These are phyloP conservation scores for Scutellospora calospora DNA, from an alignment of 371 early-diverging fungal species.

Conservation along the genomic window DNA sequence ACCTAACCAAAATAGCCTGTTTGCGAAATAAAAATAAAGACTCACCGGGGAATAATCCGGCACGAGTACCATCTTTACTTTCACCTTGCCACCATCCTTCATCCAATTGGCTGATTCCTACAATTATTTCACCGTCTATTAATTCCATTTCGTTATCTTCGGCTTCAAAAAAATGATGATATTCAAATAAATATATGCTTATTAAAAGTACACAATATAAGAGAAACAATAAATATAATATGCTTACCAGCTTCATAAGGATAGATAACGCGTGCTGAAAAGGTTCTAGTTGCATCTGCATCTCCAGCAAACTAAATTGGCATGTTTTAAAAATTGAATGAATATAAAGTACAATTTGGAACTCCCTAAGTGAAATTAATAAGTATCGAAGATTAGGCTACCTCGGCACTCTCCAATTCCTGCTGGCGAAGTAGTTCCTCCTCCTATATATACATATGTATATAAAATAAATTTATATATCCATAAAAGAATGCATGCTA, in stretches of 20 bases:
- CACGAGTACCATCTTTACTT: slow-evolving; percentile 77
- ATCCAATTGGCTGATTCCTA: slow-evolving; percentile 75
- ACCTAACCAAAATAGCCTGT: background rate
- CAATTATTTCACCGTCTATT: slow-evolving; percentile 82
- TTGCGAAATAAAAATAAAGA: slow-evolving; percentile 16
- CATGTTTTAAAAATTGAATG: no score
- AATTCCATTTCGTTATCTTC: slow-evolving; percentile 90
- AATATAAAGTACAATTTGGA: no score
- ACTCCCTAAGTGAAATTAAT: no score
- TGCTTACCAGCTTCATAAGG: slow-evolving; percentile 72
- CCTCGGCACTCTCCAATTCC: slow-evolving; percentile 45
- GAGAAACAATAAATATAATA: background rate
- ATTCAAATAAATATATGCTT: background rate
- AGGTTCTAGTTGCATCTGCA: slow-evolving; percentile 47
- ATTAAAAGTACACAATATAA: background rate
- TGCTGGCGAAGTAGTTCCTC: slow-evolving; percentile 46
- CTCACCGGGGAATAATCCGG: slow-evolving; percentile 86
- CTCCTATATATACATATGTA: slow-evolving; percentile 21
- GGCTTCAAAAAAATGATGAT: slow-evolving; percentile 28
- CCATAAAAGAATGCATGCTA: no score
- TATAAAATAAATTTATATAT: no score
- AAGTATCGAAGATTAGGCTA: no score
- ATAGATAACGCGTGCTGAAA: slow-evolving; percentile 74
- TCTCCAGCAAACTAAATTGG: background rate
- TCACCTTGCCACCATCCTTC: slow-evolving; percentile 93